Evolutionary conservation across 352 stramenopile genomes (phyloP).

Genomic region (Globisporangium solare): DNA sequence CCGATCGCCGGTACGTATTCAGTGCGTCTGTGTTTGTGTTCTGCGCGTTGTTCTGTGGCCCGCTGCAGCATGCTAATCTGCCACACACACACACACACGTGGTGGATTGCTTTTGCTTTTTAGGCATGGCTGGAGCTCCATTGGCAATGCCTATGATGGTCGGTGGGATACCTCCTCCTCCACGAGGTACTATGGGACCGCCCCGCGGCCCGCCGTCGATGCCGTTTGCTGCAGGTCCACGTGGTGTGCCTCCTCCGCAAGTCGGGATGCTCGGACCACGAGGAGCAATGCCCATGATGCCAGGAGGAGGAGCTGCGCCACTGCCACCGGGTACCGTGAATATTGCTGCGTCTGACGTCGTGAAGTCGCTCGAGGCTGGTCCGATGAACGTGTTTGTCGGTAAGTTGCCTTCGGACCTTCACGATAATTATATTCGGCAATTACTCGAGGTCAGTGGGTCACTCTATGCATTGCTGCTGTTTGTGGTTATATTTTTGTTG

Average conservation of each 20-base stretch:
- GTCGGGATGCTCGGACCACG: background rate
- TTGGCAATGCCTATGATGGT: slow-evolving; percentile 2
- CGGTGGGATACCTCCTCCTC: slow-evolving; percentile 2
- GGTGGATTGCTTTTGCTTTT: background rate
- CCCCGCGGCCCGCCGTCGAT: slow-evolving; percentile 9
- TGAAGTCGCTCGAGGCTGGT: slow-evolving; percentile 19
- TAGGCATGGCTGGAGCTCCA: slow-evolving; percentile 3
- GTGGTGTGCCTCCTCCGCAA: slow-evolving; percentile 1
- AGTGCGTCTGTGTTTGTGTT: background rate
- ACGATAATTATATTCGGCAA: slow-evolving; percentile 48
- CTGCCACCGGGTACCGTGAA: slow-evolving; percentile 13
- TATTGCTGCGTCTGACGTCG: slow-evolving; percentile 4
- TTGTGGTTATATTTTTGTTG: background rate
- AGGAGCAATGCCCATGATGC: slow-evolving; percentile 2
- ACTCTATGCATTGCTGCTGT: background rate
- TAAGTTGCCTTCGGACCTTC: slow-evolving; percentile 44
- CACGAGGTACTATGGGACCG: background rate
- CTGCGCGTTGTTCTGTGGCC: background rate
- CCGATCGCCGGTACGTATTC: slow-evolving; percentile 6
- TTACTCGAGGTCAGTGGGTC: slow-evolving; percentile 35
- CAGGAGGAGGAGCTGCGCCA: slow-evolving; percentile 2
- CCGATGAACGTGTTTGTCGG: slow-evolving; percentile 46
- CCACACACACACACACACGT: too few relatives aligned
- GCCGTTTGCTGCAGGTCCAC: background rate
- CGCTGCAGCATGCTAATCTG: background rate